These are phyloP conservation scores for Coleophoma eucalyptorum DNA, from an alignment of 2,329 filamentous ascomycete species.

Conservation along the genomic window DNA sequence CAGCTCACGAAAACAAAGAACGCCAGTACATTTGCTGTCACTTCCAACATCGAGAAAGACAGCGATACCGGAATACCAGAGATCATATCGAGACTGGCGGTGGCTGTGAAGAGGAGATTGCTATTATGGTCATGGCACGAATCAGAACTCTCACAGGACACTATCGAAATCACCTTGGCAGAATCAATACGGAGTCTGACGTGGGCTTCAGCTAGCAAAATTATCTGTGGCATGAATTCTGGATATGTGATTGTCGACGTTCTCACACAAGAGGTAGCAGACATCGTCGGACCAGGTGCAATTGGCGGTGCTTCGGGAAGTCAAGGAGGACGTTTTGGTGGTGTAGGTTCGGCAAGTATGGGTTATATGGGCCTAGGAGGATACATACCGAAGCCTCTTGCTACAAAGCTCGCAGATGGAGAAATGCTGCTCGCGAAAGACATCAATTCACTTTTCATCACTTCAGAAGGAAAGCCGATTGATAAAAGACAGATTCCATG, in stretches of 20 bases:
- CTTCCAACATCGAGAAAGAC: conserved; percentile 93
- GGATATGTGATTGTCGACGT: conserved; percentile 90
- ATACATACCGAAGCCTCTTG: conserved; percentile 86
- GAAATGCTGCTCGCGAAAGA: conserved; percentile 95
- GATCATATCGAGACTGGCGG: conserved; percentile 86
- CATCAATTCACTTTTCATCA: conserved; percentile 90
- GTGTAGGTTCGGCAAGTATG: conserved; percentile 82
- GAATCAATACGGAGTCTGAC: conserved; percentile 85
- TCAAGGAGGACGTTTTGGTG: conserved; percentile 65
- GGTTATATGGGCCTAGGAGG: conserved; percentile 94
- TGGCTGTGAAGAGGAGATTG: conserved; percentile 87
- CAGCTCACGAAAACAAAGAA: conserved; percentile 80
- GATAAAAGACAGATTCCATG: conserved; percentile 90
- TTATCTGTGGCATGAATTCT: conserved; percentile 87
- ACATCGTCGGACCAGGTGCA: conserved; percentile 74
- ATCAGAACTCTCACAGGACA: conserved; percentile 75
- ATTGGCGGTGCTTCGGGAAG: conserved; percentile 58
- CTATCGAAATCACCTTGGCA: conserved; percentile 72
- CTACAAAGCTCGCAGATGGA: conserved; percentile 75
- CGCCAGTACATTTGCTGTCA: conserved; percentile 86
- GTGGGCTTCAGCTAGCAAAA: conserved; percentile 82
- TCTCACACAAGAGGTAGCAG: conserved; percentile 65
- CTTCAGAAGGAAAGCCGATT: conserved; percentile 74
- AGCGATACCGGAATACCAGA: conserved; percentile 81
- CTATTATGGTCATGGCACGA: conserved; percentile 95